A percentile compares a stretch with the other conserved stretches of the same genome.
These are phyloP conservation scores for Parmales sp. DNA, from an alignment of 108 stramenopile species.

Conservation along the genomic window DNA sequence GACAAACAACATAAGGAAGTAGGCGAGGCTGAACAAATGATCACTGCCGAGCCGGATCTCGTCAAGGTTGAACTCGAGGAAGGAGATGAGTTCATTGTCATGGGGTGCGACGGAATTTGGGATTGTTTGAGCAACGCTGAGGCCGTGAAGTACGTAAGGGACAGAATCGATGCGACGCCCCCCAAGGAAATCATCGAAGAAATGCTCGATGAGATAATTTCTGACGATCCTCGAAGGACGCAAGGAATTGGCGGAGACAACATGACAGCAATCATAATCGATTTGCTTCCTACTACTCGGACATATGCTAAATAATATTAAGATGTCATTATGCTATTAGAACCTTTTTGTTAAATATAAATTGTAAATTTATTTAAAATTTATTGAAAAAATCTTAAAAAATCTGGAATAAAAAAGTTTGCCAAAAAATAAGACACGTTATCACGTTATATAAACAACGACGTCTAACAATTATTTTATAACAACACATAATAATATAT, in stretches of 20 bases:
- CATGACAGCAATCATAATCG: constrained; percentile 82
- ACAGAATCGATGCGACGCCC: constrained; percentile 53
- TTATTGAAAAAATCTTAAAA: too few relatives aligned
- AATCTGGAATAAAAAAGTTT: too few relatives aligned
- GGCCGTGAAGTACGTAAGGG: constrained; percentile 75
- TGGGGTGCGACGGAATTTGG: constrained; percentile 97
- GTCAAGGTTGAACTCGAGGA: constrained; percentile 30
- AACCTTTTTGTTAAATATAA: too few relatives aligned
- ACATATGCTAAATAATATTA: too few relatives aligned
- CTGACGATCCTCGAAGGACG: constrained; percentile 66
- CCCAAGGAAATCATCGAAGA: constrained; percentile 60
- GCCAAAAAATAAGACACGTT: too few relatives aligned
- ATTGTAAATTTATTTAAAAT: too few relatives aligned
- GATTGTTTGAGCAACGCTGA: constrained; percentile 85
- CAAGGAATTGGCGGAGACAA: constrained; percentile 89
- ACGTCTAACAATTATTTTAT: too few relatives aligned
- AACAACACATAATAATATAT: too few relatives aligned
- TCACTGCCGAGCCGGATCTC: constrained; percentile 84
- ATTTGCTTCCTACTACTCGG: too few relatives aligned
- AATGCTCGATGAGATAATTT: constrained; percentile 71
- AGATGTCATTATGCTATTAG: too few relatives aligned
- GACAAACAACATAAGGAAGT: constrained; percentile 80
- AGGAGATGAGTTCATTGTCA: constrained; percentile 77
- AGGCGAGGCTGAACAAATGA: constrained; percentile 65
- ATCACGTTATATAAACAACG: too few relatives aligned